Percentiles rank a stretch among this genome's conserved stretches.
Evolutionary conservation across 2,329 filamentous ascomycete genomes (phyloP).

Genomic region (Mycogone perniciosa): DNA sequence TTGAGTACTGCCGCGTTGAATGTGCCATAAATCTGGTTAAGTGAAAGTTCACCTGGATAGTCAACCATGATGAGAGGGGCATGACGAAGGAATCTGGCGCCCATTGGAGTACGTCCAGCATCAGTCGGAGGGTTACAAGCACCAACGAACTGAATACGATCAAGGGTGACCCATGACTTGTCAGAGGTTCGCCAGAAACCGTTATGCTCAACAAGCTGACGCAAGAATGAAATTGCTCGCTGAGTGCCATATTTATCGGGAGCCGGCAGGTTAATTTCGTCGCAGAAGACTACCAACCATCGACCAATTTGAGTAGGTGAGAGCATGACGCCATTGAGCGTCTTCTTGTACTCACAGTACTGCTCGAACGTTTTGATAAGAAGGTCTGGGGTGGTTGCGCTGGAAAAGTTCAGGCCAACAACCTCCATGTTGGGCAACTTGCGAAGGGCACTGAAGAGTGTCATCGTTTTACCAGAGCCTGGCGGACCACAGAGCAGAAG

Average conservation of each 20-base stretch:
- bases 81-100: conserved; percentile 87
- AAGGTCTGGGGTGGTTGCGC: conserved; percentile 93
- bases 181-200: conserved; percentile 98
- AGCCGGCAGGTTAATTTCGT: conserved; percentile 97
- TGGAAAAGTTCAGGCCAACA: conserved; percentile 98
- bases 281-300: conserved; percentile 98
- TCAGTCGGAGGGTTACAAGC: conserved; percentile 98
- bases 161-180: conserved; percentile 95
- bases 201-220: conserved; percentile 96
- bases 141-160: conserved; percentile 97
- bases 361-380: conserved; percentile 99
- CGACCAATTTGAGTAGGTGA: conserved; percentile 94
- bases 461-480: conserved; percentile 99
- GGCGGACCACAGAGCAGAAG: conserved; percentile 93
- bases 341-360: conserved; percentile 99
- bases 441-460: conserved; percentile 90
- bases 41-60: conserved; percentile 90
- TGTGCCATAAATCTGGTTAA: conserved; percentile 96
- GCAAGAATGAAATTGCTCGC: conserved; percentile 91
- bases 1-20: conserved; percentile 97
- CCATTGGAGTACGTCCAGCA: conserved; percentile 90
- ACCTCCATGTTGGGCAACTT: conserved; percentile 99
- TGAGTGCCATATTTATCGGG: conserved; percentile 98
- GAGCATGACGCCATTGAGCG: conserved; percentile 88
- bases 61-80: conserved; percentile 99